These are phyloP conservation scores for Podaxis sp. DNA, from an alignment of 768 basidiomycete genomes.

Conservation along the genomic window DNA sequence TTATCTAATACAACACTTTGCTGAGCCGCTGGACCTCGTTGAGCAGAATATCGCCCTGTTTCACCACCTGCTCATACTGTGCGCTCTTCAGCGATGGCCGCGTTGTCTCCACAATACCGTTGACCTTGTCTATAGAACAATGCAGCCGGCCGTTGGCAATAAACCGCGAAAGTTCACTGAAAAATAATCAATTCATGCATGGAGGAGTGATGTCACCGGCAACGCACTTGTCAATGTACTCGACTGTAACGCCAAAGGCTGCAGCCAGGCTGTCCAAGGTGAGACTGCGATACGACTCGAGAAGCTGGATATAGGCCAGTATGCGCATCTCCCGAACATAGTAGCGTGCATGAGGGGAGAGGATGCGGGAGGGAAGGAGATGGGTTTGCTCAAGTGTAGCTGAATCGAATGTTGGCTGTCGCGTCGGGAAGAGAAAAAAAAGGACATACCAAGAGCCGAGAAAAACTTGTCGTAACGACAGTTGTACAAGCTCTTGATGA, in stretches of 20 bases:
- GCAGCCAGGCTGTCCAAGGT: conserved; percentile 82
- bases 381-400: conserved; percentile 87
- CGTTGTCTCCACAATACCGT: conserved; percentile 91
- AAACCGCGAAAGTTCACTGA: conserved; percentile 86
- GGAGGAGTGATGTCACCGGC: neutral
- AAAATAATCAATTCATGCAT: neutral
- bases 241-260: conserved; percentile 87
- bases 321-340: conserved; percentile 97
- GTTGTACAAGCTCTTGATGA: conserved; percentile 85
- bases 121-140: conserved; percentile 92
- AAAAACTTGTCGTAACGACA: conserved; percentile 97
- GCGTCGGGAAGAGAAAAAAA: neutral
- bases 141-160: conserved; percentile 85
- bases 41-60: conserved; percentile 87
- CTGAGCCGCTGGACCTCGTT: conserved; percentile 87
- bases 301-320: conserved; percentile 84
- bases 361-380: conserved; percentile 83
- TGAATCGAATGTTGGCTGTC: conserved; percentile 24
- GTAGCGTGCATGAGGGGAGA: conserved; percentile 83
- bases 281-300: conserved; percentile 89
- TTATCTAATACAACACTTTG: conserved; percentile 68
- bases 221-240: conserved; percentile 83
- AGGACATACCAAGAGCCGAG: conserved; percentile 67
- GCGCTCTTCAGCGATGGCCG: conserved; percentile 66
- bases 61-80: conserved; percentile 91